Percentiles rank a stretch among this genome's conserved stretches.
Evolutionary conservation across 495 filamentous ascomycete species (phyloP).

Genomic region (Bacidia gigantensis): DNA sequence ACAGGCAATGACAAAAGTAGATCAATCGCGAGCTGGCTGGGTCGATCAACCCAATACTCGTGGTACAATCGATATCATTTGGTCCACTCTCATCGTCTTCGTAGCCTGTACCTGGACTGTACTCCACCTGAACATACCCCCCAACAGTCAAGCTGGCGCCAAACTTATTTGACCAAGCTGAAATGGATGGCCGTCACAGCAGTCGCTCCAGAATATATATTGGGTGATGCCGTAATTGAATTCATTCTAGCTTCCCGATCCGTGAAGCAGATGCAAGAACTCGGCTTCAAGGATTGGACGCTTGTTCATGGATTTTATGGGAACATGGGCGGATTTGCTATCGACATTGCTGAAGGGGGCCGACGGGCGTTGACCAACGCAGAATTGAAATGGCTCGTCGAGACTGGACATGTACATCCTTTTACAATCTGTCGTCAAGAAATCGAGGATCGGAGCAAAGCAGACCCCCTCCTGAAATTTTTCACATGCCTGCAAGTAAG

Average conservation of each 20-base stretch:
- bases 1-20: too few relatives aligned
- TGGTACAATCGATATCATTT: slow-evolving; percentile 19
- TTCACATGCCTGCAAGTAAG: slow-evolving; percentile 21
- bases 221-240: slow-evolving; percentile 23
- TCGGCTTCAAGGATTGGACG: slow-evolving; percentile 17
- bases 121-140: slow-evolving; percentile 16
- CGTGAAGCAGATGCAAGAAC: slow-evolving; percentile 12
- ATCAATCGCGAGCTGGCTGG: too few relatives aligned
- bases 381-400: slow-evolving; percentile 17
- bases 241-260: slow-evolving; percentile 24
- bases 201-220: slow-evolving; percentile 26
- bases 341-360: slow-evolving; percentile 8
- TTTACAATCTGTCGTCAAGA: slow-evolving; percentile 7
- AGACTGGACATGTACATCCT: slow-evolving; percentile 10
- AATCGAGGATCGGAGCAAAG: slow-evolving; percentile 16
- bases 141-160: not conserved
- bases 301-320: slow-evolving; percentile 24
- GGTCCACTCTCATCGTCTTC: slow-evolving; percentile 13
- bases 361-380: slow-evolving; percentile 16
- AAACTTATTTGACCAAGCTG: slow-evolving; percentile 15
- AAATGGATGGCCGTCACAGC: slow-evolving; percentile 19
- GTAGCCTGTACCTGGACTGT: slow-evolving; percentile 16
- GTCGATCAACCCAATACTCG: slow-evolving; percentile 11
- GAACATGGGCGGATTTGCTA: slow-evolving; percentile 26
- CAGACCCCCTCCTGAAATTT: slow-evolving; percentile 20